phyloP scores from a whole-genome alignment of 176 grass and related monocot genomes.

The Hordeum marinum region DNA sequence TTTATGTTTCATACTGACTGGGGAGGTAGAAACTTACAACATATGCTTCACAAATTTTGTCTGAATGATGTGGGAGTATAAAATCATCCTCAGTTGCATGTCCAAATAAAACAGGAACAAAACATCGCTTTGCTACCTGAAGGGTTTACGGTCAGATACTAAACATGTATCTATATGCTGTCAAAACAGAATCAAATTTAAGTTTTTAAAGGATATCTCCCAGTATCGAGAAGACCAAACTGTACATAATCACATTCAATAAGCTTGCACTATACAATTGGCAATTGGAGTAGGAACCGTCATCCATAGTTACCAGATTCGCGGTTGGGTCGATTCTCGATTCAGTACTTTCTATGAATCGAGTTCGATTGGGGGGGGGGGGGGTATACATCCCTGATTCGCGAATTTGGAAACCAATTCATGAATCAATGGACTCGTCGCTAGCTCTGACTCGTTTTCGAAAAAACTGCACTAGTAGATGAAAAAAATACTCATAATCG shows the following conservation, averaged over 20 bases:
- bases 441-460: too few relatives aligned
- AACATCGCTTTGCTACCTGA: constrained; percentile 86
- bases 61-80: constrained; percentile 94
- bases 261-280: background rate
- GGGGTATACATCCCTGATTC: too few relatives aligned
- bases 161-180: background rate
- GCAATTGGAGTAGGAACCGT: background rate
- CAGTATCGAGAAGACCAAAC: background rate
- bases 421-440: too few relatives aligned
- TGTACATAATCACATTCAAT: background rate
- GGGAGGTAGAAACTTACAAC: constrained; percentile 46
- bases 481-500: too few relatives aligned
- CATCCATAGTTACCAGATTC: too few relatives aligned
- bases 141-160: constrained; percentile 24
- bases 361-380: too few relatives aligned
- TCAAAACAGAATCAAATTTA: constrained; percentile 1
- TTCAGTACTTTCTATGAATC: too few relatives aligned
- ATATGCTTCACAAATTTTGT: constrained; percentile 83
- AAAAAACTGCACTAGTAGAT: too few relatives aligned
- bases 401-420: too few relatives aligned
- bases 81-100: constrained; percentile 97
- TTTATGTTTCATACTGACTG: background rate
- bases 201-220: background rate
- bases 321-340: too few relatives aligned
- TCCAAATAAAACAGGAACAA: constrained; percentile 90